Evolutionary conservation across 257 asterid genomes (phyloP).

Genomic region (Solanum gandarillasii): DNA sequence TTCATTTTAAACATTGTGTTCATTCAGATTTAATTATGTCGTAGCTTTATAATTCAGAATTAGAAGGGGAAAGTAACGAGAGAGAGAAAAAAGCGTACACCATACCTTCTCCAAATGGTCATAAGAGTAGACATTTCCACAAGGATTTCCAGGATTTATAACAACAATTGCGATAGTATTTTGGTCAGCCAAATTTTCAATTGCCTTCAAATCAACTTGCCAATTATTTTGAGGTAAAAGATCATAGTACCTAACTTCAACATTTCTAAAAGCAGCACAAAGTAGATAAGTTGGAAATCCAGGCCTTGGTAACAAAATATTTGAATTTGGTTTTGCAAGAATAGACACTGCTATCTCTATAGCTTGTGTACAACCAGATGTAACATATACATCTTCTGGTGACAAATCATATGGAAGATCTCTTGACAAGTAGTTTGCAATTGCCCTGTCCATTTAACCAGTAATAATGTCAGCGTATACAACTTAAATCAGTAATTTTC

Average conservation of each 20-base stretch:
- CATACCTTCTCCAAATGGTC: slow-evolving; percentile 58
- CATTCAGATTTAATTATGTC: neutral
- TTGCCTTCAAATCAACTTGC: slow-evolving; percentile 58
- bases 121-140: slow-evolving; percentile 66
- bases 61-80: neutral
- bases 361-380: slow-evolving; percentile 86
- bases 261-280: slow-evolving; percentile 52
- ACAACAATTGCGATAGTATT: slow-evolving; percentile 62
- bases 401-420: slow-evolving; percentile 53
- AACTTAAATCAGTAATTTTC: neutral
- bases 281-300: slow-evolving; percentile 72
- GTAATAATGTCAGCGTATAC: neutral
- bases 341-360: slow-evolving; percentile 54
- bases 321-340: slow-evolving; percentile 54
- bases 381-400: slow-evolving; percentile 61
- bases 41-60: neutral
- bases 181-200: slow-evolving; percentile 58
- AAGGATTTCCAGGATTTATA: slow-evolving; percentile 90
- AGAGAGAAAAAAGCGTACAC: neutral
- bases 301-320: slow-evolving; percentile 71
- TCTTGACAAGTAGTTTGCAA: slow-evolving; percentile 60
- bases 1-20: neutral
- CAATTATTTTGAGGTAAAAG: slow-evolving; percentile 53
- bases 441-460: slow-evolving; percentile 35
- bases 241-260: slow-evolving; percentile 56